These are phyloP conservation scores for Cyberlindnera subsufficiens DNA, from an alignment of 805 yeast genomes.

Conservation along the genomic window DNA sequence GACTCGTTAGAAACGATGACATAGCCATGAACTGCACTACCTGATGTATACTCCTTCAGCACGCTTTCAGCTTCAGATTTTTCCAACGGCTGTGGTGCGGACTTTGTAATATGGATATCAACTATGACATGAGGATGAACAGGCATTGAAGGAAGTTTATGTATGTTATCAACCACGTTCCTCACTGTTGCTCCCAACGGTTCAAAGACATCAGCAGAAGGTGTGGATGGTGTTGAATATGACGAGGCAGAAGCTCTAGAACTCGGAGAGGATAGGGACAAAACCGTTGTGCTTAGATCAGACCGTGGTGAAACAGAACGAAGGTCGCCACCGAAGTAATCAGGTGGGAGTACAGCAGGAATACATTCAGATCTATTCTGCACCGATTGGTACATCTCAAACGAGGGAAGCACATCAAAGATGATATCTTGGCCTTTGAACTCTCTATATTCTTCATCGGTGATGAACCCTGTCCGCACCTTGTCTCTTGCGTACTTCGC, in stretches of 20 bases:
- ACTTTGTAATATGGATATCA: constrained; percentile 47
- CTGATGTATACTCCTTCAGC: constrained; percentile 54
- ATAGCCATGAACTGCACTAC: constrained; percentile 62
- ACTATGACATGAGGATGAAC: constrained; percentile 36
- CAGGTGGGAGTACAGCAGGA: background rate
- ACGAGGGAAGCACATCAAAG: constrained; percentile 60
- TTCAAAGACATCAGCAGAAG: background rate
- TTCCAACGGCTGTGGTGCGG: constrained; percentile 39
- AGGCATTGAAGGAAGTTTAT: constrained; percentile 32
- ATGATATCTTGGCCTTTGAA: constrained; percentile 5
- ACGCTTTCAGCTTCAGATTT: constrained; percentile 25
- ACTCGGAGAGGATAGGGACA: background rate
- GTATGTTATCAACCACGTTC: constrained; percentile 46
- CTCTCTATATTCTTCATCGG: constrained; percentile 6
- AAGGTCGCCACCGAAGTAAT: constrained; percentile 7
- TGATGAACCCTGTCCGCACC: constrained; percentile 10
- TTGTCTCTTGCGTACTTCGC: background rate
- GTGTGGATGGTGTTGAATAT: background rate
- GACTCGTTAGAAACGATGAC: constrained; percentile 44
- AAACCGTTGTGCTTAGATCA: too few relatives aligned
- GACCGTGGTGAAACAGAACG: background rate
- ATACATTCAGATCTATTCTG: constrained; percentile 12
- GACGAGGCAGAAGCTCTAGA: background rate
- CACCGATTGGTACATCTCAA: constrained; percentile 55
- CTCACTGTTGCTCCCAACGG: constrained; percentile 4